These are phyloP conservation scores for Pelargonium citronellum DNA, from an alignment of 441 rosid species.

Conservation along the genomic window DNA sequence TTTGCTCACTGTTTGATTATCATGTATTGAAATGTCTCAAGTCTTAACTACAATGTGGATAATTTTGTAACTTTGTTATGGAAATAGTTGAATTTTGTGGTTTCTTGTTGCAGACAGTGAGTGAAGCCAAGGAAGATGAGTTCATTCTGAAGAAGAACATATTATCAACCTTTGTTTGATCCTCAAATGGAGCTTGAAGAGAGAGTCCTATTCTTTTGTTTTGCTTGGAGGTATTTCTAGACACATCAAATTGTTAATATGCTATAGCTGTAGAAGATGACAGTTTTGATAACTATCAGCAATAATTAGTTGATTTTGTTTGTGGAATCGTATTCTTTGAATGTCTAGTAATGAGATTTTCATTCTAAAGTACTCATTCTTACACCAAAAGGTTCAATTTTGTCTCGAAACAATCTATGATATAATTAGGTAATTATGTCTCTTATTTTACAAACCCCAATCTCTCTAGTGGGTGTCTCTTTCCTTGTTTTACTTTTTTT, in stretches of 20 bases:
- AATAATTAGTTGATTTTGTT: not conserved
- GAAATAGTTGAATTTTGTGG: not conserved
- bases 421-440: too few species aligned
- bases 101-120: slow-evolving; percentile 16
- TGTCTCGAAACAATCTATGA: too few species aligned
- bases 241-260: slow-evolving; percentile 24
- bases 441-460: too few species aligned
- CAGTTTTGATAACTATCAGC: not conserved
- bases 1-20: too few species aligned
- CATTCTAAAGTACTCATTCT: too few species aligned
- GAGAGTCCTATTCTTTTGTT: not conserved
- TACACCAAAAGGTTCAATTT: too few species aligned
- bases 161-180: slow-evolving; percentile 15
- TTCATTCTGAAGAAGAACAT: slow-evolving; percentile 18
- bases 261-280: not conserved
- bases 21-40: too few species aligned
- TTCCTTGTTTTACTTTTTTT: too few species aligned
- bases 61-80: not conserved
- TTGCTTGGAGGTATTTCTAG: not conserved
- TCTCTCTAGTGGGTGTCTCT: too few species aligned
- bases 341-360: not conserved
- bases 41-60: too few species aligned
- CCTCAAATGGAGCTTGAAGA: not conserved
- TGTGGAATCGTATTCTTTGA: not conserved
- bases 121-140: slow-evolving; percentile 19